These are phyloP conservation scores for Flaveria floridana DNA, from an alignment of 140 eudicot species.

Conservation along the genomic window DNA sequence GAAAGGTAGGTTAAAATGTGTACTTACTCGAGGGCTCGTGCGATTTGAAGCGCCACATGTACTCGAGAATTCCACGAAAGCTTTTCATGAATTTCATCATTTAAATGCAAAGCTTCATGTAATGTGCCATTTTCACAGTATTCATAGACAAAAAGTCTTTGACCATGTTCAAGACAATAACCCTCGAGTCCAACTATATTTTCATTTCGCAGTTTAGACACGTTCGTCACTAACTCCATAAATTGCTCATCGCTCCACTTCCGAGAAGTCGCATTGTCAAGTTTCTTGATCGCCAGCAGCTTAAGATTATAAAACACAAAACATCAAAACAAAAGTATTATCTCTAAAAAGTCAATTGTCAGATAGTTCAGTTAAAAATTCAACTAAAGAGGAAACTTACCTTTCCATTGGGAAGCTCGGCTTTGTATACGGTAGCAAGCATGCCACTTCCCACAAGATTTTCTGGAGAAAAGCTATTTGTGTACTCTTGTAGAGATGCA, in stretches of 20 bases:
- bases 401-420: constrained; percentile 80
- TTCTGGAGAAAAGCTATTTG: constrained; percentile 82
- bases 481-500: constrained; percentile 76
- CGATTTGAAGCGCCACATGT: constrained; percentile 79
- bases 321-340: neutral
- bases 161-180: constrained; percentile 80
- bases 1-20: neutral
- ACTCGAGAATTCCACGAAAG: constrained; percentile 86
- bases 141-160: constrained; percentile 64
- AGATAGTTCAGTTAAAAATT: no score
- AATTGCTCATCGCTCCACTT: constrained; percentile 62
- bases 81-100: constrained; percentile 59
- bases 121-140: constrained; percentile 82
- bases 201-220: constrained; percentile 66
- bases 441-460: constrained; percentile 72
- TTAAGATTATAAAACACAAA: constrained; percentile 17
- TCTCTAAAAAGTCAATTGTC: neutral
- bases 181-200: constrained; percentile 78
- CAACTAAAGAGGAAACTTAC: constrained; percentile 31
- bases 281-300: constrained; percentile 87
- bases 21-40: constrained; percentile 88
- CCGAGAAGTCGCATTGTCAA: constrained; percentile 54
- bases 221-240: constrained; percentile 54
- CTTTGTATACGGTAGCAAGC: constrained; percentile 70
- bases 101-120: constrained; percentile 76